These are phyloP conservation scores for Diaporthe ampelina DNA, from an alignment of 2,329 filamentous ascomycete species.

Conservation along the genomic window DNA sequence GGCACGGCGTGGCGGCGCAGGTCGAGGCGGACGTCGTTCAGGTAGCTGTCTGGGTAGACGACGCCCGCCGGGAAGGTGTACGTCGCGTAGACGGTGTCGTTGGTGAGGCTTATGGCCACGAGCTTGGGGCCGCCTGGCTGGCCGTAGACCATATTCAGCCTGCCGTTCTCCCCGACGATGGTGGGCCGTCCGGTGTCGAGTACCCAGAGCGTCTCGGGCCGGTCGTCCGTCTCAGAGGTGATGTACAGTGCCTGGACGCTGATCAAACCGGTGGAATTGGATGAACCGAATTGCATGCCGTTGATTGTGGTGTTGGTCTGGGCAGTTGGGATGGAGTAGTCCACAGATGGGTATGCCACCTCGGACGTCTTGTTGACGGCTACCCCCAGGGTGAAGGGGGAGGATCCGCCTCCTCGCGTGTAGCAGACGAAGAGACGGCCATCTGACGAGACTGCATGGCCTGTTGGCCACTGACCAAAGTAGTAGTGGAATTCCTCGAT, in stretches of 20 bases:
- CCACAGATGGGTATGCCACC: slow-evolving; percentile 52
- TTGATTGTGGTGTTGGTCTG: slow-evolving; percentile 56
- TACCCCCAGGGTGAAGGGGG: slow-evolving; percentile 62
- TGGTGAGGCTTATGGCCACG: slow-evolving; percentile 56
- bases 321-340: slow-evolving; percentile 49
- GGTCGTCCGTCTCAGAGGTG: slow-evolving; percentile 49
- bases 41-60: slow-evolving; percentile 60
- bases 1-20: slow-evolving; percentile 55
- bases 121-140: slow-evolving; percentile 60
- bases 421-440: slow-evolving; percentile 61
- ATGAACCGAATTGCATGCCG: slow-evolving; percentile 59
- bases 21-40: slow-evolving; percentile 63
- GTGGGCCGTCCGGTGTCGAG: slow-evolving; percentile 61
- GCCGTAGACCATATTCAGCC: slow-evolving; percentile 58
- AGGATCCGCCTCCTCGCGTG: slow-evolving; percentile 56
- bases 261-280: slow-evolving; percentile 56
- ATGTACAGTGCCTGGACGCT: slow-evolving; percentile 61
- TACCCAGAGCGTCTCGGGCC: slow-evolving; percentile 58
- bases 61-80: slow-evolving; percentile 58
- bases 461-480: slow-evolving; percentile 61
- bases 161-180: slow-evolving; percentile 51
- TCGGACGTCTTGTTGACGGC: slow-evolving; percentile 62
- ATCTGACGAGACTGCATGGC: slow-evolving; percentile 57
- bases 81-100: slow-evolving; percentile 53
- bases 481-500: slow-evolving; percentile 65